Evolutionary conservation across 1,284 basidiomycete genomes (phyloP).

Genomic region (Coniferiporia sulphurascens): DNA sequence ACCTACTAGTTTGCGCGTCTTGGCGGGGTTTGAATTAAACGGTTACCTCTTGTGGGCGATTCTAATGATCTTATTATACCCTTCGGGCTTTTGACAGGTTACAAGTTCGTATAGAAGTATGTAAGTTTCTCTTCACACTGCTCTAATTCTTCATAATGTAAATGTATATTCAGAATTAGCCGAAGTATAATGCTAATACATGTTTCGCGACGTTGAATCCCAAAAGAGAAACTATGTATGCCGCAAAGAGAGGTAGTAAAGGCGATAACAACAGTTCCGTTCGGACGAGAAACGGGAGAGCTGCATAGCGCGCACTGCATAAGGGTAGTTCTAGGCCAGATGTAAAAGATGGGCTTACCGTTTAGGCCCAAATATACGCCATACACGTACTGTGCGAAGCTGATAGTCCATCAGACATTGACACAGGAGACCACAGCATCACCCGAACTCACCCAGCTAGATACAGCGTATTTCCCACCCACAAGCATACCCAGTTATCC

Average conservation of each 20-base stretch:
- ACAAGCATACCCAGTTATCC: slow-evolving; percentile 87
- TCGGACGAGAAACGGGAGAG: slow-evolving; percentile 87
- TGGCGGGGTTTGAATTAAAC: slow-evolving; percentile 17
- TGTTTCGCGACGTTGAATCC: slow-evolving; percentile 86
- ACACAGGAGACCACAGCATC: not conserved
- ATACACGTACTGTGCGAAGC: slow-evolving; percentile 85
- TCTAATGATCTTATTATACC: not conserved
- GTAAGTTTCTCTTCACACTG: not conserved
- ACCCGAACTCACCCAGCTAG: slow-evolving; percentile 62
- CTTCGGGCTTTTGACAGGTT: too few relatives aligned
- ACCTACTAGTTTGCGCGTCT: not conserved
- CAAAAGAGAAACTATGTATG: slow-evolving; percentile 80
- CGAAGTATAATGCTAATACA: slow-evolving; percentile 77
- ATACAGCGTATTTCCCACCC: slow-evolving; percentile 91
- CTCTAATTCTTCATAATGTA: not conserved
- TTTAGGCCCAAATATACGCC: slow-evolving; percentile 87
- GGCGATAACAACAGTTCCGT: slow-evolving; percentile 85
- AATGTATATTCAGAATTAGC: slow-evolving; percentile 33
- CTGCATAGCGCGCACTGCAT: slow-evolving; percentile 31
- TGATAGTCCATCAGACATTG: slow-evolving; percentile 26
- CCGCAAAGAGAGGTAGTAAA: slow-evolving; percentile 76
- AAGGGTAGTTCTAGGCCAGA: not conserved
- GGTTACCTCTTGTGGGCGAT: not conserved
- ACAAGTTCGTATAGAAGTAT: not conserved
- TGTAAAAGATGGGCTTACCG: slow-evolving; percentile 36